These are phyloP conservation scores for Puccinia coronata DNA, from an alignment of 1,284 basidiomycete species.

Conservation along the genomic window DNA sequence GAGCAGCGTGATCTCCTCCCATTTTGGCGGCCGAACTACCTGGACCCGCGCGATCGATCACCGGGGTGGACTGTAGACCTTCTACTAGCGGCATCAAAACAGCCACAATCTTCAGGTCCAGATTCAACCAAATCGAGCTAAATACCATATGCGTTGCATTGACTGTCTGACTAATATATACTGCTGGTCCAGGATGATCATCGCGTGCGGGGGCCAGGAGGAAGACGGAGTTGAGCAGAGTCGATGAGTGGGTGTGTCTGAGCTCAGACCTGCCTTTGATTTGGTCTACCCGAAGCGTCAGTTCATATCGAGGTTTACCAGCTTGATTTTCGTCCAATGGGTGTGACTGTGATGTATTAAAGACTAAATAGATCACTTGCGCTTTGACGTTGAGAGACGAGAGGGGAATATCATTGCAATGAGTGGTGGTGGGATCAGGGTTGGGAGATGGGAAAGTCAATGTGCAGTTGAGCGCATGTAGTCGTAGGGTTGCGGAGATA, in stretches of 20 bases:
- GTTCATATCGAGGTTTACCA: background rate
- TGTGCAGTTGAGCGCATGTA: constrained; percentile 5
- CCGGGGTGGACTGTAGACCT: background rate
- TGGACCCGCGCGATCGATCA: background rate
- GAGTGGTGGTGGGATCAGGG: background rate
- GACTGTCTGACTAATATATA: background rate
- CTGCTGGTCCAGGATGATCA: constrained; percentile 1
- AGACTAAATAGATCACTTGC: background rate
- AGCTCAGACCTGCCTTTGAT: constrained; percentile 15
- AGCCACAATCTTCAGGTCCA: constrained; percentile 12
- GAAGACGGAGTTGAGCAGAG: background rate
- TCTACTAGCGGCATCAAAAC: constrained; percentile 21
- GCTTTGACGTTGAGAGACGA: constrained; percentile 14
- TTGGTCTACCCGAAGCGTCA: constrained; percentile 19
- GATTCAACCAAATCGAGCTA: constrained; percentile 25
- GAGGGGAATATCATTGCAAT: background rate
- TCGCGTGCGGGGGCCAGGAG: constrained; percentile 33
- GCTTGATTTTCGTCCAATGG: background rate
- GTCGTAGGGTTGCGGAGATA: background rate
- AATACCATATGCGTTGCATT: constrained; percentile 7
- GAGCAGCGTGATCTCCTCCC: background rate
- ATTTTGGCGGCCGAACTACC: background rate
- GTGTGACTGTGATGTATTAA: background rate
- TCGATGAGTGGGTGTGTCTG: background rate
- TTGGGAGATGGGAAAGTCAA: background rate